A percentile compares a stretch with the other conserved stretches of the same genome.
phyloP scores from a whole-genome alignment of 805 yeast species.

The Barnettozyma sp. region DNA sequence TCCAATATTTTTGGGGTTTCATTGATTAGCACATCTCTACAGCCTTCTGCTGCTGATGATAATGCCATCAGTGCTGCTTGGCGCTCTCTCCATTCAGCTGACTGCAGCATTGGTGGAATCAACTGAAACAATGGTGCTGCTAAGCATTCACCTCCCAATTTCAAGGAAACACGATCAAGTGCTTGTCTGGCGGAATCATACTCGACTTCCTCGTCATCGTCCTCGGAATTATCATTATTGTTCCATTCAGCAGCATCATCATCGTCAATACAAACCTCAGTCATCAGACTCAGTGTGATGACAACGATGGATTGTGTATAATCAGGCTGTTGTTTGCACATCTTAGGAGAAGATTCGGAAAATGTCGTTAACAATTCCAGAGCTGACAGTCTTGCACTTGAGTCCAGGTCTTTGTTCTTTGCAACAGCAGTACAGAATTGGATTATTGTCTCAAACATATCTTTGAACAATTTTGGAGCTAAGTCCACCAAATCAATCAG shows the following conservation, averaged over 20 bases:
- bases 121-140: constrained; percentile 84
- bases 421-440: constrained; percentile 81
- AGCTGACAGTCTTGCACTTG: constrained; percentile 76
- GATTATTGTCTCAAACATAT: constrained; percentile 83
- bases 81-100: constrained; percentile 85
- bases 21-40: constrained; percentile 76
- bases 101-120: constrained; percentile 74
- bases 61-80: constrained; percentile 97
- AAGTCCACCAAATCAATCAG: constrained; percentile 84
- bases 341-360: constrained; percentile 87
- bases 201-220: constrained; percentile 78
- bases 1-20: constrained; percentile 80
- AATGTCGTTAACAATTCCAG: constrained; percentile 85
- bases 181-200: constrained; percentile 92
- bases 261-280: constrained; percentile 85
- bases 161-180: constrained; percentile 83
- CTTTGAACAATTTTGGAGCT: constrained; percentile 91
- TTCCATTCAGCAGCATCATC: constrained; percentile 89
- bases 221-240: constrained; percentile 68
- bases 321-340: constrained; percentile 77
- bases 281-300: constrained; percentile 74
- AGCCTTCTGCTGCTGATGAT: constrained; percentile 96
- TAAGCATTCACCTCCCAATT: constrained; percentile 73
- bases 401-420: constrained; percentile 73
- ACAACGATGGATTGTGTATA: constrained; percentile 70